phyloP scores from a whole-genome alignment of 495 filamentous ascomycete genomes.

The Cryomyces antarcticus region DNA sequence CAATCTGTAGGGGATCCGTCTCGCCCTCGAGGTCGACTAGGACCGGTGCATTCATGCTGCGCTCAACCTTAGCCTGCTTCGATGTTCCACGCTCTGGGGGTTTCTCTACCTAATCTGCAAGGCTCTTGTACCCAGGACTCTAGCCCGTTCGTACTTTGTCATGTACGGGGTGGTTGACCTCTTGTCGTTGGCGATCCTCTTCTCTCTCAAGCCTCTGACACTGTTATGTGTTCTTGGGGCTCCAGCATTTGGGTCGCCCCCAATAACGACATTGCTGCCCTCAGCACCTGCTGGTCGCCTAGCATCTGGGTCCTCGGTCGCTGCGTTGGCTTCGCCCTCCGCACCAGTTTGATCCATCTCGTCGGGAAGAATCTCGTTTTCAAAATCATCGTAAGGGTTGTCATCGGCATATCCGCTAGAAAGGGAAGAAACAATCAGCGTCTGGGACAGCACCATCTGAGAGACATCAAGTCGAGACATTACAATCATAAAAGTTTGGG shows the following conservation, averaged over 20 bases:
- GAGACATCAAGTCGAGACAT: too few relatives aligned
- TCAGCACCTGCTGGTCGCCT: conserved; percentile 31
- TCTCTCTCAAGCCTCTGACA: conserved; percentile 51
- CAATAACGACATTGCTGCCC: conserved; percentile 41
- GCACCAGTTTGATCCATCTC: conserved; percentile 11
- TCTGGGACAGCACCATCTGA: too few relatives aligned
- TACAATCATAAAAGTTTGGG: too few relatives aligned
- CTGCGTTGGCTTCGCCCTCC: conserved; percentile 4
- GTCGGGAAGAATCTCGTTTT: conserved; percentile 26
- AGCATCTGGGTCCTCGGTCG: conserved; percentile 18
- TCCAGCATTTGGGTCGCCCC: conserved; percentile 55
- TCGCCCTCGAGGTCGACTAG: conserved; percentile 92
- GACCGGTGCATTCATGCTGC: conserved; percentile 91
- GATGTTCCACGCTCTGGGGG: too few relatives aligned
- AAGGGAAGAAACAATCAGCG: background rate
- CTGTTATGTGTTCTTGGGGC: conserved; percentile 25
- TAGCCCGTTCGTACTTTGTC: conserved; percentile 95
- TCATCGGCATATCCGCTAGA: too few relatives aligned
- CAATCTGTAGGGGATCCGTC: conserved; percentile 93
- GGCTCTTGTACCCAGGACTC: conserved; percentile 80
- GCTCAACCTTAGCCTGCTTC: background rate
- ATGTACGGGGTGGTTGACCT: conserved; percentile 91
- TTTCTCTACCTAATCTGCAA: conserved; percentile 73
- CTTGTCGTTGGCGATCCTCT: conserved; percentile 76
- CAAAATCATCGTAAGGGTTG: conserved; percentile 12